Evolutionary conservation across 192 early-diverging fungal genomes (phyloP), one percentile per base, ranked within the genome.

Genomic region (Rhizophagus clarus): DNA sequence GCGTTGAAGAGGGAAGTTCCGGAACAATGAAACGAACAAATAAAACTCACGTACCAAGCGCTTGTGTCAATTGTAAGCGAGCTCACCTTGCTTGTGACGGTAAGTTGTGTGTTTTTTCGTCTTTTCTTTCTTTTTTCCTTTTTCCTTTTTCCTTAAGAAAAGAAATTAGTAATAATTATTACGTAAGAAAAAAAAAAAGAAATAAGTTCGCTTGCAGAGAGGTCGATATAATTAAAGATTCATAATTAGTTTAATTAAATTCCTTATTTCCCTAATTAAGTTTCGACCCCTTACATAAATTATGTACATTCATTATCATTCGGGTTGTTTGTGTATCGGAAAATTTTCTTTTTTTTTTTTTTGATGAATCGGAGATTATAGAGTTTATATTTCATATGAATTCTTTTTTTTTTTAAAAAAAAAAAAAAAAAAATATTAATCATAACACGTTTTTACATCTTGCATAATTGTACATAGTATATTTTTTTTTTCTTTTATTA

Each of bases 11-110:
- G 42, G 69, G 69, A 71, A 17, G 71, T 37, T 31, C 72, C 15
- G 79, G 81, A 70, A 72, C 83, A 9, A 45, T 45, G 42, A 87
- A 87, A 70, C 37, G 88, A 71, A 80, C 82, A 4, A 84, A 85
- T 77, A 94, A 93, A 77, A 85, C 91, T 62, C 95, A 97, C 76
- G 95, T 97, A 15, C 90, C 91, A 37, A 95, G 93, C 80, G 95
- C 95, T n/a, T 97, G 95, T 83, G 86, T 91, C 47, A 94, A 96
- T 84, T 97, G 96, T 85, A 95, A 95, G 78, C 90, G 91, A 75
- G 93, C 95, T 4, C 96, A 97, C 80, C 86, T 97, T 62, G 94
- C 94, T 17, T 97, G 96, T 86, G 95, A 97, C 88, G 87, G 90
- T 91, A 88, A 91, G 90, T 83, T 11, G 22, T 40, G n/a, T 3